Percentiles rank a stretch among this genome's conserved stretches.
Evolutionary conservation across 805 yeast species (phyloP).

Genomic region (Kuraishia molischiana): DNA sequence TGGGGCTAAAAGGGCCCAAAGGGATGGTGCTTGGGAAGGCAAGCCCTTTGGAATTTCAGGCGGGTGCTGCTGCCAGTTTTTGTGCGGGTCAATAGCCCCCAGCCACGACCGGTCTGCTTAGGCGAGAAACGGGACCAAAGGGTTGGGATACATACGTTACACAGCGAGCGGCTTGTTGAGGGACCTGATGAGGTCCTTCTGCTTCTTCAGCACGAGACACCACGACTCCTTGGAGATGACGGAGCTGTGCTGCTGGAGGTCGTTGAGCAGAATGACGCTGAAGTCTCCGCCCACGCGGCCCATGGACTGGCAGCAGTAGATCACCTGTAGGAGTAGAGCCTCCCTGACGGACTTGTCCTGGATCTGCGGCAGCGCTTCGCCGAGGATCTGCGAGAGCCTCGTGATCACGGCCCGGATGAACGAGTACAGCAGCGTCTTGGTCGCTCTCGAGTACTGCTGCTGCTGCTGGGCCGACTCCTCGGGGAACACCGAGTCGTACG

Average conservation of each 20-base stretch:
- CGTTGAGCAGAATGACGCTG: constrained; percentile 39
- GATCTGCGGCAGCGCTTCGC: constrained; percentile 20
- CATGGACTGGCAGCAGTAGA: constrained; percentile 83
- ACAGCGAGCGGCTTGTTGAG: constrained; percentile 7
- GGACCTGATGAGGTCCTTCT: constrained; percentile 23
- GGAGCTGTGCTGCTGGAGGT: constrained; percentile 15
- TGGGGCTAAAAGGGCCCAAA: no score
- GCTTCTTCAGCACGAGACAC: constrained; percentile 32
- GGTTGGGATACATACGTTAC: no score
- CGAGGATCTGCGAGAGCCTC: constrained; percentile 20
- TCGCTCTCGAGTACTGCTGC: constrained; percentile 4
- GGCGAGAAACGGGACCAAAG: no score
- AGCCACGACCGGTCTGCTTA: not conserved
- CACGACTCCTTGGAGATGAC: constrained; percentile 29
- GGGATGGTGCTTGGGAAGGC: no score
- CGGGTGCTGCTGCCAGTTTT: not conserved
- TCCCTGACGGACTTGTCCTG: constrained; percentile 36
- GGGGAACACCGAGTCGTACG: constrained; percentile 55
- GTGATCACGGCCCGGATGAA: constrained; percentile 24
- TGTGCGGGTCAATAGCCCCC: no score
- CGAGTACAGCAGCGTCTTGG: constrained; percentile 23
- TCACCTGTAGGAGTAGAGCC: constrained; percentile 70
- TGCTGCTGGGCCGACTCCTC: constrained; percentile 10
- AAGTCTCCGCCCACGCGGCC: constrained; percentile 65
- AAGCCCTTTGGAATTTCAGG: constrained; percentile 1